Percentiles rank a stretch among this genome's conserved stretches.
These are phyloP conservation scores for Bruguiera gymnorhiza DNA, from an alignment of 345 rosid genomes.

Conservation along the genomic window DNA sequence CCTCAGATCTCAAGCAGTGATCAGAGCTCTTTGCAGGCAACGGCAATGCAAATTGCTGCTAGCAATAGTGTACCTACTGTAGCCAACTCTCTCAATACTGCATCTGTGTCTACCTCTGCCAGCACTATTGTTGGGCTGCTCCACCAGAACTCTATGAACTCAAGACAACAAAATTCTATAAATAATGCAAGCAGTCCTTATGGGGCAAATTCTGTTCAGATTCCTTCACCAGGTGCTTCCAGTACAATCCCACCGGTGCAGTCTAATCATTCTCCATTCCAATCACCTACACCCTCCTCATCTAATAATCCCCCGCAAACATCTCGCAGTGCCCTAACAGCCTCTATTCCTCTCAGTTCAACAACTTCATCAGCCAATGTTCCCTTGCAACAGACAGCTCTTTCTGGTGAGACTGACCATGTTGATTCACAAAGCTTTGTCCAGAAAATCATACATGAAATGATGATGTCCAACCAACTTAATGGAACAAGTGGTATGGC, in stretches of 20 bases:
- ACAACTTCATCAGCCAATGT: constrained; percentile 56
- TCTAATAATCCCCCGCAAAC: constrained; percentile 51
- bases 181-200: constrained; percentile 74
- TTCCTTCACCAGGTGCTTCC: constrained; percentile 76
- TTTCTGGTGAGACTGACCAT: constrained; percentile 52
- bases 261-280: constrained; percentile 62
- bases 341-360: constrained; percentile 53
- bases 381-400: constrained; percentile 56
- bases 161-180: constrained; percentile 68
- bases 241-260: constrained; percentile 62
- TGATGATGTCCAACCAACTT: constrained; percentile 64
- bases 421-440: constrained; percentile 75
- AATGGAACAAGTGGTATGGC: constrained; percentile 49
- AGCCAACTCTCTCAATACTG: constrained; percentile 54
- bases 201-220: constrained; percentile 71
- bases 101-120: constrained; percentile 59
- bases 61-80: constrained; percentile 49
- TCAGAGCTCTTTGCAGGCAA: constrained; percentile 49
- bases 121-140: constrained; percentile 81
- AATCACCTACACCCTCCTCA: constrained; percentile 66
- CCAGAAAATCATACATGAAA: constrained; percentile 78
- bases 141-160: constrained; percentile 86
- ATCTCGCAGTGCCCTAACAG: constrained; percentile 48
- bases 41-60: constrained; percentile 45
- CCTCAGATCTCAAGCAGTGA: constrained; percentile 47